Conservation (phyloP, 2,329 filamentous ascomycete species). For the Huntiella savannae region DNA sequence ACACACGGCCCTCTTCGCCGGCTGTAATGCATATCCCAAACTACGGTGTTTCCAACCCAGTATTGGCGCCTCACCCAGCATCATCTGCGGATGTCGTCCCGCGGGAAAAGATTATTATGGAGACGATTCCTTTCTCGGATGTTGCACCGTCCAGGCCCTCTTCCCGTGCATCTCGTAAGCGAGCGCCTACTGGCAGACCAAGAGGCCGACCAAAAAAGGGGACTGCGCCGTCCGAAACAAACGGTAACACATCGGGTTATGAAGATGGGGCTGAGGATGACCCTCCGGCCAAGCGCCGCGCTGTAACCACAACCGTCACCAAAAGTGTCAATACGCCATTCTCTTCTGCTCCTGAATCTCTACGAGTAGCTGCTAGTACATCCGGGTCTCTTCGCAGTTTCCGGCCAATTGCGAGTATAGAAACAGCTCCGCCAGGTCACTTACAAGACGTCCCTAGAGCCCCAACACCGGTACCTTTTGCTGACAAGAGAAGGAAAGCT, state of each 20-base stretch:
- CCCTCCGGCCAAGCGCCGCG: conserved; percentile 42
- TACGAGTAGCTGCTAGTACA: conserved; percentile 79
- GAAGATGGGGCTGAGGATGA: conserved; percentile 48
- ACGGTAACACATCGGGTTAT: conserved; percentile 55
- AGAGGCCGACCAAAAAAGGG: conserved; percentile 38
- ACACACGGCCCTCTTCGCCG: neutral
- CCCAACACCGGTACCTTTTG: conserved; percentile 51
- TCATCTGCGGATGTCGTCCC: neutral
- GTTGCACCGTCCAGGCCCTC: conserved; percentile 33
- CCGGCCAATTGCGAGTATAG: conserved; percentile 46
- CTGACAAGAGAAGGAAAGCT: conserved; percentile 6
- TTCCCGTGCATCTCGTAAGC: conserved; percentile 36
- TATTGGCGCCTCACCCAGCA: neutral
- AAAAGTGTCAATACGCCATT: conserved; percentile 56
- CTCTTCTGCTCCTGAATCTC: conserved; percentile 54
- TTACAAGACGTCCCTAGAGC: conserved; percentile 56
- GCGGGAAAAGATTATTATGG: conserved; percentile 1
- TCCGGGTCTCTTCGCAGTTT: conserved; percentile 74
- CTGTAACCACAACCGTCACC: conserved; percentile 54
- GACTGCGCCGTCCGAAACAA: conserved; percentile 19
- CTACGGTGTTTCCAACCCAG: too few relatives aligned
- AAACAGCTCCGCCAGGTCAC: conserved; percentile 28
- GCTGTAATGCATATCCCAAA: neutral
- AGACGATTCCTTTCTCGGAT: conserved; percentile 12
- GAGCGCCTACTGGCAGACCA: conserved; percentile 32